Percentiles rank a stretch among this genome's conserved stretches.
phyloP scores from a whole-genome alignment of 805 yeast species.

The Nematodospora valgi region DNA sequence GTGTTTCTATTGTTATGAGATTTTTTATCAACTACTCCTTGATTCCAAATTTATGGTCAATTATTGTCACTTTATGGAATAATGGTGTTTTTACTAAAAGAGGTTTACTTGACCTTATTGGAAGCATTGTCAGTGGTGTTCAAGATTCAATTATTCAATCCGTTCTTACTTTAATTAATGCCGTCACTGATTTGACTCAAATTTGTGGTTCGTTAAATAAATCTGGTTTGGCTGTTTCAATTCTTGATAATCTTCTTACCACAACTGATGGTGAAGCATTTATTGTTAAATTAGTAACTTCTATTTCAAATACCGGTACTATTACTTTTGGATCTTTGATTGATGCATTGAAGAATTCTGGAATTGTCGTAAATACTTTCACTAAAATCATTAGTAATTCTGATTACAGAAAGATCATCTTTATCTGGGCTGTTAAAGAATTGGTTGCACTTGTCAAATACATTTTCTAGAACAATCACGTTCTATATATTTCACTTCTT shows the following conservation, averaged over 20 bases:
- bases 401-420: conserved; percentile 8
- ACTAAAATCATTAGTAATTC: conserved; percentile 8
- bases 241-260: conserved; percentile 9
- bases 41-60: conserved; percentile 8
- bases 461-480: conserved; percentile 5
- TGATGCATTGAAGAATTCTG: conserved; percentile 8
- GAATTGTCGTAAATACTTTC: conserved; percentile 6
- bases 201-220: conserved; percentile 11
- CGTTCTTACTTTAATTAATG: conserved; percentile 7
- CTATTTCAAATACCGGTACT: conserved; percentile 3
- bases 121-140: conserved; percentile 7
- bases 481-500: no score
- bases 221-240: conserved; percentile 14
- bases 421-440: conserved; percentile 9
- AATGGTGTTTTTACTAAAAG: conserved; percentile 11
- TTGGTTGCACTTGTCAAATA: conserved; percentile 7
- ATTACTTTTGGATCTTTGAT: conserved; percentile 9
- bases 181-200: conserved; percentile 8
- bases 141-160: conserved; percentile 7
- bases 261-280: conserved; percentile 11
- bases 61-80: conserved; percentile 8
- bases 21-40: conserved; percentile 8
- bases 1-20: conserved; percentile 12
- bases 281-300: conserved; percentile 8
- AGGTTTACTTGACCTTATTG: conserved; percentile 9